A percentile compares a stretch with the other conserved stretches of the same genome.
phyloP scores from a whole-genome alignment of 2,329 filamentous ascomycete genomes.

The Calonectria crousiana region DNA sequence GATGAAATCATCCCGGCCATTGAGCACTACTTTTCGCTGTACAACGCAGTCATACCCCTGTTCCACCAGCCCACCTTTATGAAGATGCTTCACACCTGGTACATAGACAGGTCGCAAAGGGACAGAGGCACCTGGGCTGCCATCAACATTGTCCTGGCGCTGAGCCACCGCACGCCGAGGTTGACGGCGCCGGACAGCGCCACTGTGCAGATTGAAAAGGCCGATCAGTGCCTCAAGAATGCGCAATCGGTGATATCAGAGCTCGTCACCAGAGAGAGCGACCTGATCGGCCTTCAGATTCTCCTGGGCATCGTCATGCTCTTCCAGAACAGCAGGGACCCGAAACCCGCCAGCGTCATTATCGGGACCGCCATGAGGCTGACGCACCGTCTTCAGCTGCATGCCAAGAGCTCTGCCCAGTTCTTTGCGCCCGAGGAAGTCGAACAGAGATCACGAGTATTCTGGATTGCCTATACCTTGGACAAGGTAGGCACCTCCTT shows the following conservation, averaged over 20 bases:
- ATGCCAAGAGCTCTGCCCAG: slow-evolving; percentile 44
- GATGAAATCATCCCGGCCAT: slow-evolving; percentile 51
- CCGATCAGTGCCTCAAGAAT: slow-evolving; percentile 50
- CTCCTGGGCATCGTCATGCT: slow-evolving; percentile 53
- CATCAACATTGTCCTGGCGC: slow-evolving; percentile 54
- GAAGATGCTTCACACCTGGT: slow-evolving; percentile 51
- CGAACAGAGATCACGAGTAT: slow-evolving; percentile 52
- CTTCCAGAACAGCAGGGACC: slow-evolving; percentile 52
- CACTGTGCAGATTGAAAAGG: slow-evolving; percentile 34
- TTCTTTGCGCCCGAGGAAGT: slow-evolving; percentile 45
- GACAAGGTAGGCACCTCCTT: slow-evolving; percentile 49
- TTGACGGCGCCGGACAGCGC: slow-evolving; percentile 33
- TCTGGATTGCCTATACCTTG: slow-evolving; percentile 56
- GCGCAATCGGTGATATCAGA: slow-evolving; percentile 54
- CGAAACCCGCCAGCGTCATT: slow-evolving; percentile 52
- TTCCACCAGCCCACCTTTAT: slow-evolving; percentile 53
- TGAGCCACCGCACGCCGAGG: slow-evolving; percentile 47
- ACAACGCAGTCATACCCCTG: slow-evolving; percentile 52
- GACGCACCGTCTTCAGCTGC: slow-evolving; percentile 52
- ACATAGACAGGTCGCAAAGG: slow-evolving; percentile 37
- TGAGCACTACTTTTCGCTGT: slow-evolving; percentile 52
- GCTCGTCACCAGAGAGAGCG: slow-evolving; percentile 52
- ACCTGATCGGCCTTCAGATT: slow-evolving; percentile 54
- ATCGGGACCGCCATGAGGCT: slow-evolving; percentile 54
- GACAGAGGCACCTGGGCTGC: slow-evolving; percentile 51